Evolutionary conservation across 1,139 yeast species (phyloP).

Genomic region (Geotrichum phurueaensis): DNA sequence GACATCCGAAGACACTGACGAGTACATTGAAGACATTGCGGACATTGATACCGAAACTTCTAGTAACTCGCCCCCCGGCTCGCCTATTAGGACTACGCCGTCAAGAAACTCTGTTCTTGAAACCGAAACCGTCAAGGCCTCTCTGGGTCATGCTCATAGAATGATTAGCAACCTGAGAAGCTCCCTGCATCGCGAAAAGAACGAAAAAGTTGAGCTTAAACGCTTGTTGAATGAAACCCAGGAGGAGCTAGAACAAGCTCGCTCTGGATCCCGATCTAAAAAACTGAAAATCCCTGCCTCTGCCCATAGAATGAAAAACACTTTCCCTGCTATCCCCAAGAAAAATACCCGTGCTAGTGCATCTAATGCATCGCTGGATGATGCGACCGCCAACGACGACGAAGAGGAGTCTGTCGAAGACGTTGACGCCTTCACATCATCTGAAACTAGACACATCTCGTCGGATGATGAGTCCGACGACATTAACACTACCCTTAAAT

Average conservation of each 20-base stretch:
- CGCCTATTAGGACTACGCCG: constrained; percentile 45
- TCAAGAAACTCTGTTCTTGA: constrained; percentile 53
- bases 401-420: background rate
- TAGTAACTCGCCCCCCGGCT: constrained; percentile 36
- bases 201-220: constrained; percentile 34
- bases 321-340: background rate
- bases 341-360: background rate
- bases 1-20: constrained; percentile 18
- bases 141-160: constrained; percentile 60
- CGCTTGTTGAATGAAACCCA: constrained; percentile 27
- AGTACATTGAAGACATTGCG: constrained; percentile 23
- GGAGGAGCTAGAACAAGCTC: constrained; percentile 23
- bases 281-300: constrained; percentile 4
- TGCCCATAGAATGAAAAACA: background rate
- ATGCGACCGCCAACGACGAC: background rate
- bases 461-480: constrained; percentile 10
- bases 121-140: constrained; percentile 60
- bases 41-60: constrained; percentile 22
- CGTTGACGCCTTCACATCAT: background rate
- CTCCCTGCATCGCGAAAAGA: constrained; percentile 32
- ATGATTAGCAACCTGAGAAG: constrained; percentile 29
- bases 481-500: constrained; percentile 1
- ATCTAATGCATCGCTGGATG: background rate
- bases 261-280: constrained; percentile 5
- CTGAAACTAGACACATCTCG: background rate